A percentile compares a stretch with the other conserved stretches of the same genome.
Evolutionary conservation across 192 early-diverging fungal genomes (phyloP).

Genomic region (Podila epigama): DNA sequence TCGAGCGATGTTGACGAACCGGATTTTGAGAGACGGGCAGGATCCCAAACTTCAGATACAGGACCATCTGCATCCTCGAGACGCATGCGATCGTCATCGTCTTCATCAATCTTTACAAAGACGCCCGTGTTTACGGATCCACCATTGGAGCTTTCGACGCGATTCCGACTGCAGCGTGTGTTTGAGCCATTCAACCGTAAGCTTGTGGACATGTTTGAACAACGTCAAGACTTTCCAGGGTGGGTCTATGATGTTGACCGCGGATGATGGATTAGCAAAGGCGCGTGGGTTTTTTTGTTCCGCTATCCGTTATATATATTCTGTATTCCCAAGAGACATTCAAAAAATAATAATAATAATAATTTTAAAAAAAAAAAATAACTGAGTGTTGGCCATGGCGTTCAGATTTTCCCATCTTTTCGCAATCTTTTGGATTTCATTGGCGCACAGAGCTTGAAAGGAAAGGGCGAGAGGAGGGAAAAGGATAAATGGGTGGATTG

Average conservation of each 20-base stretch:
- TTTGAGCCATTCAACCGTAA: conserved; percentile 56
- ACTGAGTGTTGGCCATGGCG: no score
- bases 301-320: background rate
- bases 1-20: conserved; percentile 21
- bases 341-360: background rate
- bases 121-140: conserved; percentile 9
- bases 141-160: conserved; percentile 51
- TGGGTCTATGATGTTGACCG: conserved; percentile 64
- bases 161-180: conserved; percentile 56
- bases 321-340: background rate
- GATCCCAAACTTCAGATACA: background rate
- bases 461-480: no score
- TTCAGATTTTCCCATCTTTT: no score
- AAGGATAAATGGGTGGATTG: no score
- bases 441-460: no score
- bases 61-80: no score
- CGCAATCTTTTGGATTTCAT: no score
- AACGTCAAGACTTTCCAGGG: conserved; percentile 51
- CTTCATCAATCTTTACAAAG: conserved; percentile 8
- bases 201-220: conserved; percentile 55
- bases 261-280: conserved; percentile 26
- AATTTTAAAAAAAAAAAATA: no score
- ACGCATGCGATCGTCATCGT: background rate
- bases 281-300: background rate
- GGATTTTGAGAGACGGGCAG: conserved; percentile 21